phyloP scores from a whole-genome alignment of 2,329 filamentous ascomycete species.

The Penicillium sp. region DNA sequence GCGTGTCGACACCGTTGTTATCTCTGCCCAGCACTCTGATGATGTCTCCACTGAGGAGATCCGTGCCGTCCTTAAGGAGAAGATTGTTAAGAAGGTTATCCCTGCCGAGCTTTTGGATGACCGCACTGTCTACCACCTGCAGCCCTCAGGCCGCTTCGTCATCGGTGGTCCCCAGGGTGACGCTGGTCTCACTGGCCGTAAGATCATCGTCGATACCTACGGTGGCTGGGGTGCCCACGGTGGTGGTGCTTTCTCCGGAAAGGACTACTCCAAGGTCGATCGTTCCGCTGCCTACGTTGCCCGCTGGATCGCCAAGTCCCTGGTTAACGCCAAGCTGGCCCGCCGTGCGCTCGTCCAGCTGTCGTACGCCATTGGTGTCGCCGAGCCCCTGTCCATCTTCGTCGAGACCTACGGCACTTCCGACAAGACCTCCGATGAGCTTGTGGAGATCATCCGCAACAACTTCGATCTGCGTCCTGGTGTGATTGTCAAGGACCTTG shows the following conservation, averaged over 20 bases:
- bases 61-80: conserved; percentile 91
- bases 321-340: conserved; percentile 83
- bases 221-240: conserved; percentile 99
- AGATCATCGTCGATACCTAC: conserved; percentile 99
- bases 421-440: conserved; percentile 81
- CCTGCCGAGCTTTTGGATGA: conserved; percentile 90
- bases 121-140: conserved; percentile 95
- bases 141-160: conserved; percentile 98
- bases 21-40: conserved; percentile 90
- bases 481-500: conserved; percentile 97
- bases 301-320: conserved; percentile 98
- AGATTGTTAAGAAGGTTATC: conserved; percentile 95
- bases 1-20: conserved; percentile 93
- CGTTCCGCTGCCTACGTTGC: conserved; percentile 95
- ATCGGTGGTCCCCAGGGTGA: conserved; percentile 99
- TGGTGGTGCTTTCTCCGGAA: conserved; percentile 99
- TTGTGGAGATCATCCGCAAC: conserved; percentile 87
- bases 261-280: conserved; percentile 99
- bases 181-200: conserved; percentile 95
- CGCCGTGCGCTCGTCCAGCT: conserved; percentile 95
- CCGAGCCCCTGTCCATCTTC: conserved; percentile 96
- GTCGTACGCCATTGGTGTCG: conserved; percentile 98
- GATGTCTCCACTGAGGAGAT: conserved; percentile 88
- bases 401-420: conserved; percentile 98
- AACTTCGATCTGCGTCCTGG: conserved; percentile 99